Base-by-base conservation (phyloP, 352 stramenopile species). In the Pythium pectinolyticum region DNA sequence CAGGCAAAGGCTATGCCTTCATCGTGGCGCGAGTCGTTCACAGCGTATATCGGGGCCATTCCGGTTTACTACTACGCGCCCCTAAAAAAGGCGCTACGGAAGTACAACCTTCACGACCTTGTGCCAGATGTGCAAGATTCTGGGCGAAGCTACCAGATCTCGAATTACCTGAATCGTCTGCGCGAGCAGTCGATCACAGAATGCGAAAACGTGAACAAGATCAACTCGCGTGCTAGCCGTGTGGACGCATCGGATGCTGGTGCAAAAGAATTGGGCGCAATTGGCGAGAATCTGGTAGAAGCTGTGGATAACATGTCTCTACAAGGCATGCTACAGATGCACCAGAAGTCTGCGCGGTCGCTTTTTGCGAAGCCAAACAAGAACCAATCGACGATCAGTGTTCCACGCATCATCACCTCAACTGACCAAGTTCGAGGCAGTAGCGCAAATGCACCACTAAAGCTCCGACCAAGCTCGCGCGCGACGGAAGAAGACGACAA, bases 81-180 rank as follows among this genome's bases (percentile, higher is more conserved):
- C 0, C 65, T 96, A 49, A 92, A 92, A 57, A 94, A 95, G 61
- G 79, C 83, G 8, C 69, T 96, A 28, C 77, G 83, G 46, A 94
- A 91, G 55, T 96, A 95, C 69, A 96, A 94, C 50, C 61, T 96
- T 46, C 87, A 96, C 25, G 86, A 94, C 41, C 88, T 96, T 66
- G 83, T 96, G 2, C 82, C 87, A 2, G 87, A 96, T 25, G 78
- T 92, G 3, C 80, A 92, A 31, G 87, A 96, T 50, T 85, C 75
- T 0, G 87, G 87, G 2, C 72, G 87, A 25, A 95, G 86, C 55
- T 96, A 94, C 55, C 87, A 86, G 68, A 89, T 92, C 35, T 88
- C 84, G 15, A 90, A 70, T 32, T 90, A 77, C 45, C 69, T 94
- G 25, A 92, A 84, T 57, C 79, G 85, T 8, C 67, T 92, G 4